These are phyloP conservation scores for Allium fistulosum DNA, from an alignment of 106 monocot genomes.

Conservation along the genomic window DNA sequence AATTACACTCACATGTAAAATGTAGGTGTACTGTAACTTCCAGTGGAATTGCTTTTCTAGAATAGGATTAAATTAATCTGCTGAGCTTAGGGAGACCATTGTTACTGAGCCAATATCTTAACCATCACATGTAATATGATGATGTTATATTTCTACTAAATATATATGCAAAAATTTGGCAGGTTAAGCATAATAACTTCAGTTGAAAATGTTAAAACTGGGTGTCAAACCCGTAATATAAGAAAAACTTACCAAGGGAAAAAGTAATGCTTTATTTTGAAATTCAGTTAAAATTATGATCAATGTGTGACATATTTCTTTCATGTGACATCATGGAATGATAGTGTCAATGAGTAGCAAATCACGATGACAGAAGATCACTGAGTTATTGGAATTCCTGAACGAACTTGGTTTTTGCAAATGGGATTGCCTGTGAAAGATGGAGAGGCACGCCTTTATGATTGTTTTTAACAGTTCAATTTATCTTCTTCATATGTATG, in stretches of 20 bases:
- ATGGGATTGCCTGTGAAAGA: constrained; percentile 61
- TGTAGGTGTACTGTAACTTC: no score
- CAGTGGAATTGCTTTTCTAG: no score
- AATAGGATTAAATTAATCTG: no score
- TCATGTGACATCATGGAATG: constrained; percentile 4
- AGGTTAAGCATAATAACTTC: no score
- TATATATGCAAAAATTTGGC: no score
- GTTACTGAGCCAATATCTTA: no score
- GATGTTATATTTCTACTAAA: no score
- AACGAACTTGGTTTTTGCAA: constrained; percentile 54
- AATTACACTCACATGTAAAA: no score
- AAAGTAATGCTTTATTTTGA: not conserved
- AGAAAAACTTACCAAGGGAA: not conserved
- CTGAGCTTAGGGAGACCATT: no score
- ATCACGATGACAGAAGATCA: constrained; percentile 85
- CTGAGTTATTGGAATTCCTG: constrained; percentile 52
- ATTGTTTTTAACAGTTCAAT: constrained; percentile 15
- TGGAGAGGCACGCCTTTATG: constrained; percentile 72
- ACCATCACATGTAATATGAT: no score
- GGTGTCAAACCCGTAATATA: not conserved
- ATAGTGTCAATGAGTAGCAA: constrained; percentile 48
- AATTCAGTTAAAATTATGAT: no score
- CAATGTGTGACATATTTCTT: not conserved
- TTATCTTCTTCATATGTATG: not conserved
- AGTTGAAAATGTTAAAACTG: no score